A percentile compares a stretch with the other conserved stretches of the same genome.
Conservation (phyloP, 2,329 filamentous ascomycete species). For the Lecanosticta acicola region DNA sequence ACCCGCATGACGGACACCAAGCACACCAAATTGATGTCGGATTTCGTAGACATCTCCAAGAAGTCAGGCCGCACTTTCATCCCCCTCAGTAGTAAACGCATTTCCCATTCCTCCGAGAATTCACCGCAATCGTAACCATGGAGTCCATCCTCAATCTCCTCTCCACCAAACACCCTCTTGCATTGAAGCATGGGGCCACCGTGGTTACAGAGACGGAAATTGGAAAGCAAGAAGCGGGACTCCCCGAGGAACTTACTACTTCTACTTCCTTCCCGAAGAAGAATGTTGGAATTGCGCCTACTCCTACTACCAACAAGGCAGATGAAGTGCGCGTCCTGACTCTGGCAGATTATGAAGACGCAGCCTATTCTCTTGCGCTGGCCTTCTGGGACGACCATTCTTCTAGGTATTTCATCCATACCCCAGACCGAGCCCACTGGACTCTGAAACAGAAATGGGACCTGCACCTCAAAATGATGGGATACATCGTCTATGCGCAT, state of each 20-base stretch:
- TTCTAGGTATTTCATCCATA: slow-evolving; percentile 67
- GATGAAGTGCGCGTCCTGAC: slow-evolving; percentile 57
- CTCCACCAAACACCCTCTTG: no score
- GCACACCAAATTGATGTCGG: slow-evolving; percentile 29
- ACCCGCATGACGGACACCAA: slow-evolving; percentile 10
- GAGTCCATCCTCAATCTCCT: slow-evolving; percentile 22
- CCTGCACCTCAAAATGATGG: slow-evolving; percentile 70
- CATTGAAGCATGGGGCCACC: background rate
- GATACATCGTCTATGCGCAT: slow-evolving; percentile 70
- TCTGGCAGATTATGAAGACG: slow-evolving; percentile 64
- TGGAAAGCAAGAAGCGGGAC: background rate
- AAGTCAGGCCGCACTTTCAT: slow-evolving; percentile 44
- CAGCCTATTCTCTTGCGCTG: slow-evolving; percentile 66
- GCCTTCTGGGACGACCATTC: slow-evolving; percentile 72
- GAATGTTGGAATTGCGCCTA: no score
- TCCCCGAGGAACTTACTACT: background rate
- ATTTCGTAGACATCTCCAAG: slow-evolving; percentile 38
- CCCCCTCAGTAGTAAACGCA: slow-evolving; percentile 41
- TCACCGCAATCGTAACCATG: slow-evolving; percentile 41
- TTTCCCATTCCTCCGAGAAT: slow-evolving; percentile 22
- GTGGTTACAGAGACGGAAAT: background rate
- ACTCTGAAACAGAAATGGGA: slow-evolving; percentile 66
- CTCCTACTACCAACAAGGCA: slow-evolving; percentile 28
- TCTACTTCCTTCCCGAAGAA: background rate
- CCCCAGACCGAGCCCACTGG: slow-evolving; percentile 59